These are phyloP conservation scores for Rhizodiscina lignyota DNA, from an alignment of 495 filamentous ascomycete genomes.

Conservation along the genomic window DNA sequence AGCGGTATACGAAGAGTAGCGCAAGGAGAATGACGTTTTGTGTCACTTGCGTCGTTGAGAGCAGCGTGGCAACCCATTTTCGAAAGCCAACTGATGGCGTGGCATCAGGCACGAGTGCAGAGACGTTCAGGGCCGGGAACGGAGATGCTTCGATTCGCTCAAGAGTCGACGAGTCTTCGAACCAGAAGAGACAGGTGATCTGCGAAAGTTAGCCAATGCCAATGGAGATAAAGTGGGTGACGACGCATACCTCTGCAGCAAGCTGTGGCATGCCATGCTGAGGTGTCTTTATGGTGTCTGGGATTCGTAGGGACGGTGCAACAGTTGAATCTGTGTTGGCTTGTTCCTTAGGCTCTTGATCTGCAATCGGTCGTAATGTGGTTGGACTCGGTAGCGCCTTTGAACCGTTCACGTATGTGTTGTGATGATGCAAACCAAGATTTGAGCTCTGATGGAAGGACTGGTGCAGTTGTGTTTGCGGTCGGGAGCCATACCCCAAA, in stretches of 20 bases:
- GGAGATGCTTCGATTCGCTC: conserved; percentile 51
- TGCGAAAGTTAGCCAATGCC: conserved; percentile 18
- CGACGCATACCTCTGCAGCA: conserved; percentile 13
- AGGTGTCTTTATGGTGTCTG: conserved; percentile 9
- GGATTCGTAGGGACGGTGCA: conserved; percentile 12
- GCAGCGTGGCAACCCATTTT: conserved; percentile 84
- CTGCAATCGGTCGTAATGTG: too few species aligned
- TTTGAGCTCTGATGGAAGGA: too few species aligned
- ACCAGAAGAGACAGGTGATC: conserved; percentile 98
- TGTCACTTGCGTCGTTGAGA: conserved; percentile 91
- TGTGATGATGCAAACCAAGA: too few species aligned
- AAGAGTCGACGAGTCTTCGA: conserved; percentile 69
- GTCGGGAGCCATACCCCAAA: too few species aligned
- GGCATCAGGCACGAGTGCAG: conserved; percentile 47
- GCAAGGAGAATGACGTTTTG: conserved; percentile 90
- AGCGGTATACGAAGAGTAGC: conserved; percentile 77
- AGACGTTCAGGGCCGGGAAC: conserved; percentile 28
- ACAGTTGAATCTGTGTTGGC: too few species aligned
- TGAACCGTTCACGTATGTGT: too few species aligned
- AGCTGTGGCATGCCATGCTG: conserved; percentile 13
- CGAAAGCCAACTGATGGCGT: conserved; percentile 64
- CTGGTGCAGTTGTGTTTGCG: too few species aligned
- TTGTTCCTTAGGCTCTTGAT: too few species aligned
- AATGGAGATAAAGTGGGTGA: not conserved
- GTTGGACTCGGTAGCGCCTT: too few species aligned